Percentiles rank a stretch among this genome's conserved stretches.
Evolutionary conservation across 2,329 filamentous ascomycete species (phyloP).

Genomic region (Pestalotiopsis sp.): DNA sequence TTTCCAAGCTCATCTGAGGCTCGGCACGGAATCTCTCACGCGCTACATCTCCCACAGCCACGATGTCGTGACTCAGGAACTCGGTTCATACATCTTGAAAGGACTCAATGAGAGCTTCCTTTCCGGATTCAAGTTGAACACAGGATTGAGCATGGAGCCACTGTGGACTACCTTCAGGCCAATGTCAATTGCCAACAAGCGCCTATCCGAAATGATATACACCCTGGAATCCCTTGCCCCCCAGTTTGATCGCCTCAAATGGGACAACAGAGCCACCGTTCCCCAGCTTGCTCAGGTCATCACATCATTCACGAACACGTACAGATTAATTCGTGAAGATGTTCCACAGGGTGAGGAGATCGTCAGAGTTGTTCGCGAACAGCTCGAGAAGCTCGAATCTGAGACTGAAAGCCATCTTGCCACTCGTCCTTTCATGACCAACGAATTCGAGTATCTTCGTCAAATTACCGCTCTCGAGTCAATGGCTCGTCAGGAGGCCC

Average conservation of each 20-base stretch:
- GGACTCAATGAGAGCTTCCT: constrained; percentile 62
- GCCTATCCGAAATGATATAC: constrained; percentile 47
- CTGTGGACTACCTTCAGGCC: constrained; percentile 78
- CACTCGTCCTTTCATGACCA: constrained; percentile 49
- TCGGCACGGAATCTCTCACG: constrained; percentile 49
- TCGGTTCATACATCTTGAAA: constrained; percentile 42
- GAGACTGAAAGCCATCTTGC: constrained; percentile 35
- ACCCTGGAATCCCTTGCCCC: constrained; percentile 58
- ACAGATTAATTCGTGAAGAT: constrained; percentile 54
- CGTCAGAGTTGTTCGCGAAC: constrained; percentile 49
- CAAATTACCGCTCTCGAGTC: constrained; percentile 51
- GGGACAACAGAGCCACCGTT: constrained; percentile 57
- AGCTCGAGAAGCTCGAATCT: constrained; percentile 49
- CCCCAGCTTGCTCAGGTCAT: constrained; percentile 56
- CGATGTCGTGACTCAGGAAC: constrained; percentile 32
- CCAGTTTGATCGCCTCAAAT: constrained; percentile 63
- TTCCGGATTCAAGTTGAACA: constrained; percentile 71
- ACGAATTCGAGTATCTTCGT: constrained; percentile 59
- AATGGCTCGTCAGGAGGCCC: constrained; percentile 22
- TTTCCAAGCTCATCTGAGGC: constrained; percentile 65
- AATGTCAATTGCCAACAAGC: constrained; percentile 49
- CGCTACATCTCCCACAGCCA: constrained; percentile 28
- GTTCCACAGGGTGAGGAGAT: constrained; percentile 47
- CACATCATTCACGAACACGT: constrained; percentile 57
- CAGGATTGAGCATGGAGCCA: constrained; percentile 77